These are phyloP conservation scores for Mycena epipterygia DNA, from an alignment of 768 basidiomycete genomes.

Conservation along the genomic window DNA sequence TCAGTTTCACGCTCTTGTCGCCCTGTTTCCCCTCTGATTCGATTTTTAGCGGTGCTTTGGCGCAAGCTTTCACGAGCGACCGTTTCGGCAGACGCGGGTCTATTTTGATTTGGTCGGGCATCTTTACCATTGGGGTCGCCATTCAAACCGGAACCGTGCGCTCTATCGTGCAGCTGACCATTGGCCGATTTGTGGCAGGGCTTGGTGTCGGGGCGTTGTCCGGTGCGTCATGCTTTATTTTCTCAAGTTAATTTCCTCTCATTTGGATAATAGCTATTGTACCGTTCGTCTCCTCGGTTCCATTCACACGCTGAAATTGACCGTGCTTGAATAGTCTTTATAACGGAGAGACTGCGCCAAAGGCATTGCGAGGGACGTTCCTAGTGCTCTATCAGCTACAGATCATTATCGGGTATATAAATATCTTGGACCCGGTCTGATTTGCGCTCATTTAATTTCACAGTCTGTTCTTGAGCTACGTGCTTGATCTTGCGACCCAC, in stretches of 20 bases:
- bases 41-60: constrained; percentile 68
- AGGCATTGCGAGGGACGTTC: constrained; percentile 76
- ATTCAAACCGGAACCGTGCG: constrained; percentile 76
- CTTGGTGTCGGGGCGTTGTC: constrained; percentile 84
- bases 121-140: constrained; percentile 78
- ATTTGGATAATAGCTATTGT: constrained; percentile 57
- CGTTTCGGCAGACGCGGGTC: constrained; percentile 79
- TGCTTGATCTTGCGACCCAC: constrained; percentile 79
- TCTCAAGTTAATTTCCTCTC: not conserved
- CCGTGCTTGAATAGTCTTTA: constrained; percentile 63
- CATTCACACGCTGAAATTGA: constrained; percentile 28
- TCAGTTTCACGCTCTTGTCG: constrained; percentile 42
- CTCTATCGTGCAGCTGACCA: constrained; percentile 74
- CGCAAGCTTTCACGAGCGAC: constrained; percentile 82
- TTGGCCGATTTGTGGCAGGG: constrained; percentile 83
- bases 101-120: constrained; percentile 80
- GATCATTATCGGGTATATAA: constrained; percentile 80
- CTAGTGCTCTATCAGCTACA: constrained; percentile 84
- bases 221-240: constrained; percentile 52
- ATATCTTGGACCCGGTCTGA: constrained; percentile 26
- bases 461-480: constrained; percentile 81
- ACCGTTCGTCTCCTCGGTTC: constrained; percentile 50
- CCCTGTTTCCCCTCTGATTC: constrained; percentile 20
- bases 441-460: not conserved
- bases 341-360: constrained; percentile 85